phyloP scores from a whole-genome alignment of 768 basidiomycete genomes.

The Lentinula guzmanii region DNA sequence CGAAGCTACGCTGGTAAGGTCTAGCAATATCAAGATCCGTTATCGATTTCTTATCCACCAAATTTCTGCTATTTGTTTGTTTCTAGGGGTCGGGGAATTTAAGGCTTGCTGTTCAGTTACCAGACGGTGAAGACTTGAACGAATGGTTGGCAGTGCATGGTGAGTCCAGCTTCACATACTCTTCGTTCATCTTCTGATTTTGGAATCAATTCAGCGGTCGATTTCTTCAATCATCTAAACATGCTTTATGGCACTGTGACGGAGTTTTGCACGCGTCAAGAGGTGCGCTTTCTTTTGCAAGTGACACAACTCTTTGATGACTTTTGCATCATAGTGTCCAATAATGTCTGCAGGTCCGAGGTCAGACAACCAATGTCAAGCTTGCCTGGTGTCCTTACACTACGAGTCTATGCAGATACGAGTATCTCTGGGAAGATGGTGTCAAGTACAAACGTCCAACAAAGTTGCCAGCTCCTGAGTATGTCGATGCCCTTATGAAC shows the following conservation, averaged over 20 bases:
- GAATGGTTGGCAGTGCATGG: slow-evolving; percentile 99
- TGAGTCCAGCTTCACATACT: slow-evolving; percentile 25
- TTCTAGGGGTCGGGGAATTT: slow-evolving; percentile 93
- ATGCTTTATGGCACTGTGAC: slow-evolving; percentile 99
- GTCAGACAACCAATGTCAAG: slow-evolving; percentile 33
- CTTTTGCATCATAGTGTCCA: slow-evolving; percentile 56
- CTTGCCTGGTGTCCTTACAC: neutral
- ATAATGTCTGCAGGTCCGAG: slow-evolving; percentile 95
- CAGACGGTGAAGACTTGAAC: slow-evolving; percentile 94
- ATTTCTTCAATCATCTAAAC: slow-evolving; percentile 99
- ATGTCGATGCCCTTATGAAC: slow-evolving; percentile 98
- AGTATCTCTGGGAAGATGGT: slow-evolving; percentile 94
- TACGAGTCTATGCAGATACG: slow-evolving; percentile 49
- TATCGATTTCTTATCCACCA: slow-evolving; percentile 1
- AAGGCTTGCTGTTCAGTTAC: slow-evolving; percentile 84
- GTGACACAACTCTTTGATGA: neutral
- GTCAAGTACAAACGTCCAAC: slow-evolving; percentile 82
- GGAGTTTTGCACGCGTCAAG: slow-evolving; percentile 93
- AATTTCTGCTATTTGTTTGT: neutral
- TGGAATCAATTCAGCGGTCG: slow-evolving; percentile 55
- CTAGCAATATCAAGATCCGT: neutral
- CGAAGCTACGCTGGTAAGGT: slow-evolving; percentile 79
- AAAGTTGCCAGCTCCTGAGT: slow-evolving; percentile 93
- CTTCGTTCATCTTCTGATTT: slow-evolving; percentile 3
- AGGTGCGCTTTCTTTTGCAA: slow-evolving; percentile 42